Base-by-base conservation (phyloP, 2,329 filamentous ascomycete genomes). In the Aciculosporium take region DNA sequence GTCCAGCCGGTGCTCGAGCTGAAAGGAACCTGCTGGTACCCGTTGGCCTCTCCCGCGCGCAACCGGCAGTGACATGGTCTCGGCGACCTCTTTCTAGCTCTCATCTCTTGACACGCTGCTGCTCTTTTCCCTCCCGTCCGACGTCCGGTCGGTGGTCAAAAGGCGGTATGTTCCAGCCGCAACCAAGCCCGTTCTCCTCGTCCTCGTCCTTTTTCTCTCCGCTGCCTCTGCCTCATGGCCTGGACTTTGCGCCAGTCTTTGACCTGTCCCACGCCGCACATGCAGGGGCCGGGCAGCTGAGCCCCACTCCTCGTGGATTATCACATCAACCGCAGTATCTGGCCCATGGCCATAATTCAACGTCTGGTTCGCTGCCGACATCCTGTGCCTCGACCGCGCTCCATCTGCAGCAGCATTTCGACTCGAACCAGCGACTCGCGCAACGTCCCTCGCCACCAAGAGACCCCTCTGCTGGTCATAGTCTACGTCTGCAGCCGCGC, bases 131-230 rank as follows among this genome's bases (percentile, higher is more conserved):
- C 20, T 20, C 20, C 24, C 17, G 27, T 25, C 27, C 23, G 35
- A 25, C 29, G 4, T 7, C 2, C 18, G n/a, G 15, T 18, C 30
- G 12, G 13, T 12, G n/a, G 8, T 12, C 15, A 41, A 21, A 27
- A 34, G 37, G 45, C 47, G 65, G 60, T 57, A 75, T 74, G 71
- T 75, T 71, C 61, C 66, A 72, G 57, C 66, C 71, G 53, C 67
- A 72, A 50, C 61, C 68, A 41, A 68, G 67, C 41, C 64, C 69
- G 42, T 71, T 65, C 48, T 56, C 62, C 49, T 57, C 63, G 50
- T 66, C 63, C 49, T 66, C 39, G 23, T 34, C 64, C 51, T 61
- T 57, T 50, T 62, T 60, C 49, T 47, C 48, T 21, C 33, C 50
- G 13, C 41, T 47, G 36, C 36, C 42, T 37, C 39, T 41, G 45